Evolutionary conservation across 192 early-diverging fungal species (phyloP), one percentile per base, ranked within the genome.

Genomic region (Coemansia sp.): DNA sequence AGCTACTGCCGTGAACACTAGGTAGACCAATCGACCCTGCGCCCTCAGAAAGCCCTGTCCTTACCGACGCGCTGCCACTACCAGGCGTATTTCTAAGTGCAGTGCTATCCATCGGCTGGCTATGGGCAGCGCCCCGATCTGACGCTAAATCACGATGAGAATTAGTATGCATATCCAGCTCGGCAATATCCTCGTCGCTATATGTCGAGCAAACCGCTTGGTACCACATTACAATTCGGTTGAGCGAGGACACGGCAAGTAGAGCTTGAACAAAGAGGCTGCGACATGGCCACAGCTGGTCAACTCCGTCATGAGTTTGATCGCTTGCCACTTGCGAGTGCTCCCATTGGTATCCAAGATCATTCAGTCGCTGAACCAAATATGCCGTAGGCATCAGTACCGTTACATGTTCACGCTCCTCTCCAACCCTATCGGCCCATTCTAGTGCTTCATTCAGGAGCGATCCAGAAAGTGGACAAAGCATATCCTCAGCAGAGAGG

Each of bases 161-260:
- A 44, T 60, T 49, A 9, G 52, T 62, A 14, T 56, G 71, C 26
- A 55, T 27, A 16, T 71, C 71, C 6, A 73, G 49, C 54, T 69
- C 70, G 3, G 50, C 71, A 27, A 73, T 54, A 47, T 67, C 57
- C 3, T 73, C 67, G 14, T 73, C 76, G 67, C 60, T 61, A 55
- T 73, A 78, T 1, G 65, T 65, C 5, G 76, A 62, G 28, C 71
- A 60, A 12, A 78, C 71, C 3, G 64, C 67, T 7, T 34, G 51
- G 30, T 69, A 73, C 76, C 76, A 78, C 64, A 67, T 73, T 0
- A 73, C 76, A 26, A 78, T 69, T 0, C 76, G 66, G 22, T 78
- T 78, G 24, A 78, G 76, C 7, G 71, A 73, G 3, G 76, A 78
- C n/a, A 78, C 73, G 19, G 70, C 70, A 47, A 78, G 34, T 32